These are phyloP conservation scores for Miamiensis avidus DNA, from an alignment of 169 alveolate genomes.

Conservation along the genomic window DNA sequence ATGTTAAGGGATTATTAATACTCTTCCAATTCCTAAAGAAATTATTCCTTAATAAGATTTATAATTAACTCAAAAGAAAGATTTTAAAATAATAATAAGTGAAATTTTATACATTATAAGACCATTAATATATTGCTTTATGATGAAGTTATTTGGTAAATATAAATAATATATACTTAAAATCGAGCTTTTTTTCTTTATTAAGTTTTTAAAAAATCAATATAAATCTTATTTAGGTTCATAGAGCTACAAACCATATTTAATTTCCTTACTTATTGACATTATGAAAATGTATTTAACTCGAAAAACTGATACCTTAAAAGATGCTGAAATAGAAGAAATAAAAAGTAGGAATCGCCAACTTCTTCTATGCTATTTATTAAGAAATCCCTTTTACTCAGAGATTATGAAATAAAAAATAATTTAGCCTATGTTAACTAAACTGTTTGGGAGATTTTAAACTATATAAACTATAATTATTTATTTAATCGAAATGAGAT, in stretches of 20 bases:
- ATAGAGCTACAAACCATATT: neutral
- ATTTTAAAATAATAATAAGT: neutral
- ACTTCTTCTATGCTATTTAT: too few relatives aligned
- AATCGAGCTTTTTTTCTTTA: too few relatives aligned
- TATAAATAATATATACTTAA: too few relatives aligned
- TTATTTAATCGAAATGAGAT: neutral
- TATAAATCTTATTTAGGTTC: neutral
- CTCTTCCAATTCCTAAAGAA: neutral
- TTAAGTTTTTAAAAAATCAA: too few relatives aligned
- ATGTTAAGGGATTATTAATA: too few relatives aligned
- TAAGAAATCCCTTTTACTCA: neutral
- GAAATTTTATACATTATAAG: neutral
- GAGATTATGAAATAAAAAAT: neutral
- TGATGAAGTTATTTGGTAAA: neutral
- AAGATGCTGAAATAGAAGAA: neutral
- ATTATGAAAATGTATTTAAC: neutral
- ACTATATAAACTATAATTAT: too few relatives aligned
- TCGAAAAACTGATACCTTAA: neutral
- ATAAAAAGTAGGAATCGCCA: neutral
- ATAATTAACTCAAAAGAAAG: too few relatives aligned
- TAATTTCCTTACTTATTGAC: neutral
- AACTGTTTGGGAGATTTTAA: neutral
- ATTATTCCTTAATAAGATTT: neutral
- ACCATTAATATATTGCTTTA: neutral
- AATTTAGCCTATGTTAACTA: neutral